A percentile compares a stretch with the other conserved stretches of the same genome.
phyloP scores from a whole-genome alignment of 192 early-diverging fungal species.

The Rhizoclosmatium globosum region DNA sequence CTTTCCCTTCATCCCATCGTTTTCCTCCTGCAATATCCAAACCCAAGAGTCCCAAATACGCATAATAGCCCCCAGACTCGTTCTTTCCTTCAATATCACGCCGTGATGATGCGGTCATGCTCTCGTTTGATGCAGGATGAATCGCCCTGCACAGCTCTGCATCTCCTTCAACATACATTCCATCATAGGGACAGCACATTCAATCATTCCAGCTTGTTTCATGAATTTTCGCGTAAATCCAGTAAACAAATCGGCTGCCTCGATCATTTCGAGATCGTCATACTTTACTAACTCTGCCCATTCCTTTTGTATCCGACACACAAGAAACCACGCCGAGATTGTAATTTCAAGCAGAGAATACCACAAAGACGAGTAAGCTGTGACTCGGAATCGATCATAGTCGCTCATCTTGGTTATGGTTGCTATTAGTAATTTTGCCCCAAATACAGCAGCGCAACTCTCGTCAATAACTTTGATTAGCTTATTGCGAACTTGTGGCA shows the following conservation, averaged over 20 bases:
- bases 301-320: background rate
- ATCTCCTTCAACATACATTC: background rate
- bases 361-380: background rate
- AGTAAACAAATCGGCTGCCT: too few species aligned
- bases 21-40: background rate
- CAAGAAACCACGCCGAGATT: background rate
- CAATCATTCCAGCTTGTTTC: background rate
- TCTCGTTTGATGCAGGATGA: too few species aligned
- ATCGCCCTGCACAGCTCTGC: background rate
- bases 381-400: too few species aligned
- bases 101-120: too few species aligned
- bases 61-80: background rate
- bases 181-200: background rate
- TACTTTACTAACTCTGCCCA: background rate
- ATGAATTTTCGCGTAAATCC: too few species aligned
- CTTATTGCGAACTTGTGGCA: background rate
- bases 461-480: too few species aligned
- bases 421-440: too few species aligned
- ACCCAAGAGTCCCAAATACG: background rate
- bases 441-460: too few species aligned
- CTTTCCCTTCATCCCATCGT: background rate
- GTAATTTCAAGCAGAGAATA: conserved; percentile 1
- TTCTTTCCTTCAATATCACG: too few species aligned
- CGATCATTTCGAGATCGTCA: too few species aligned
- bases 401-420: too few species aligned